Base-by-base conservation (phyloP, 768 basidiomycete genomes). In the Boletellus emodensis region DNA sequence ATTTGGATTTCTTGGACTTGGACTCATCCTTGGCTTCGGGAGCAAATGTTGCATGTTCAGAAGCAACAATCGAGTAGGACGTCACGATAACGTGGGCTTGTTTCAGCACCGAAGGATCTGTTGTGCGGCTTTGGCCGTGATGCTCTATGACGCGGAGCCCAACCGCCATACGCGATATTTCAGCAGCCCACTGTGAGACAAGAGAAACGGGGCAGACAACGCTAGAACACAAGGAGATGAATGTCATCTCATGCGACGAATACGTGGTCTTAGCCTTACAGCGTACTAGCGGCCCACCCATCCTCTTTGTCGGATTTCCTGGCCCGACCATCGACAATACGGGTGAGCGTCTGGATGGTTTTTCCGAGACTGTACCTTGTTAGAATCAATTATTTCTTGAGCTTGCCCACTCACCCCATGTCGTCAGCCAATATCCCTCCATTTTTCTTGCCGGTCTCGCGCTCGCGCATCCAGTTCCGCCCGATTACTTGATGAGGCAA, bases 361-460 rank as follows among this genome's bases (percentile, higher is more conserved):
- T 94, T 92, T 1, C 89, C 89, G 1, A 90, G 75, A 52, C 87
- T 89, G 46, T 6, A 17, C 32, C 11, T 20, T 6, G n/a, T 64
- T 34, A 64, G 54, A 45, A 10, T 38, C 2, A 14, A 30, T 44
- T 17, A 9, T 7, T 4, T 13, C 28, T 15, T 20, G 12, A 48
- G n/a, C 8, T 26, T 10, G 3, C 11, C 1, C 18, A 57, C 75
- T 43, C 59, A 86, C 87, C 87, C 89, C 86, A 90, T 90, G 61
- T 90, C 90, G 64, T 97, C 94, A 5, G 93, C 93, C 13, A 96
- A 71, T 57, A 97, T 93, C 0, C 95, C 95, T 1, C 95, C 94
- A 7, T 61, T 72, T 57, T 85, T 82, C 68, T 90, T 90, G 30
- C 81, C 84, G 8, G 76, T 67, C 68, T 98, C 95, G 17, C 94